Percentiles rank a stretch among this genome's conserved stretches.
phyloP scores from a whole-genome alignment of 768 basidiomycete species.

The Mycena vulgaris region DNA sequence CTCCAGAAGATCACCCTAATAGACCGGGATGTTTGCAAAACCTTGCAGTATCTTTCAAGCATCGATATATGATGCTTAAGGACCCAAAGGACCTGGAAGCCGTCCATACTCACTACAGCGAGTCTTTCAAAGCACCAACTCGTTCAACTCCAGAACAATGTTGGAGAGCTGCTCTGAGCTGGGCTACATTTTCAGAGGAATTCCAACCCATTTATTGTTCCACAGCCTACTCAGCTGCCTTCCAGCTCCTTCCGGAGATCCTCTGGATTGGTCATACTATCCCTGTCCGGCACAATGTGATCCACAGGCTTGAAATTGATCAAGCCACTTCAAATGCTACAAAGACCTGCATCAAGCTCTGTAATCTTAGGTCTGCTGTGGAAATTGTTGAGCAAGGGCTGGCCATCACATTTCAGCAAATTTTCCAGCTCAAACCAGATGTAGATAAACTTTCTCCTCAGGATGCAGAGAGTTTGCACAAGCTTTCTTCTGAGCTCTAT shows the following conservation, averaged over 20 bases:
- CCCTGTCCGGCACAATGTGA: too few species aligned
- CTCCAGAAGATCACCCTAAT: background rate
- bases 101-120: background rate
- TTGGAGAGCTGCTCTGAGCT: background rate
- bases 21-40: background rate
- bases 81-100: background rate
- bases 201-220: too few species aligned
- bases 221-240: too few species aligned
- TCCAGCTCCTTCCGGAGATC: too few species aligned
- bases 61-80: background rate
- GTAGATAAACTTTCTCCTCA: background rate
- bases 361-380: background rate
- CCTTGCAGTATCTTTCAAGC: background rate
- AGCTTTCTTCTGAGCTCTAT: background rate
- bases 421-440: background rate
- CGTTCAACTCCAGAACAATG: background rate
- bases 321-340: background rate
- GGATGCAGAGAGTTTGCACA: background rate
- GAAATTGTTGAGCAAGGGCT: background rate
- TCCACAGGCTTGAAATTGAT: background rate
- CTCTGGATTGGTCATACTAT: too few species aligned
- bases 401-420: background rate
- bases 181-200: too few species aligned
- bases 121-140: background rate
- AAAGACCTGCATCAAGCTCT: background rate